Percentiles rank a stretch among this genome's conserved stretches.
Conservation (phyloP, 2,329 filamentous ascomycete genomes). For the Aspergillus felis region DNA sequence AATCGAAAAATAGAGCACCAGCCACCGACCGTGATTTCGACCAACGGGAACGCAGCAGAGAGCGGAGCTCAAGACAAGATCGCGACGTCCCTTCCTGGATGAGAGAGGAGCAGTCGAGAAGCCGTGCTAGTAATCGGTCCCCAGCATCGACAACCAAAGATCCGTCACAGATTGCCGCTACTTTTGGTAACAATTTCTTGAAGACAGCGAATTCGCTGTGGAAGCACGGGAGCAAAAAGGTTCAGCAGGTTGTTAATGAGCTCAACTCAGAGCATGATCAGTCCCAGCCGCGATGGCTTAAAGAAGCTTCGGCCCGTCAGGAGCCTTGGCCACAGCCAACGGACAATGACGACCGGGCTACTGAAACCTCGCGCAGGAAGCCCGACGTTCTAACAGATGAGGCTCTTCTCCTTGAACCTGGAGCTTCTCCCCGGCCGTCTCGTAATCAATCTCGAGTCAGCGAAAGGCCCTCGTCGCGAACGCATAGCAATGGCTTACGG, state of each 20-base stretch:
- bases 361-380: slow-evolving; percentile 12
- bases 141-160: slow-evolving; percentile 62
- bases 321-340: slow-evolving; percentile 13
- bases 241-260: slow-evolving; percentile 88
- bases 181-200: slow-evolving; percentile 77
- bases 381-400: slow-evolving; percentile 56
- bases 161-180: slow-evolving; percentile 73
- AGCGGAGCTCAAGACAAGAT: slow-evolving; percentile 23
- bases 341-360: slow-evolving; percentile 18
- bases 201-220: slow-evolving; percentile 94
- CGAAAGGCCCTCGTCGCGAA: slow-evolving; percentile 17
- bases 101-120: slow-evolving; percentile 46
- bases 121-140: slow-evolving; percentile 27
- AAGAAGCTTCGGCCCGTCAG: slow-evolving; percentile 53
- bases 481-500: slow-evolving; percentile 16
- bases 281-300: slow-evolving; percentile 93
- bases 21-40: slow-evolving; percentile 15
- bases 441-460: slow-evolving; percentile 24
- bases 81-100: slow-evolving; percentile 57
- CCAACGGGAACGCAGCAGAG: slow-evolving; percentile 21
- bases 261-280: slow-evolving; percentile 70
- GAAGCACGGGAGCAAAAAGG: slow-evolving; percentile 90
- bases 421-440: slow-evolving; percentile 20
- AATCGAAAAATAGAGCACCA: slow-evolving; percentile 43
- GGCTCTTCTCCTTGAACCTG: slow-evolving; percentile 34